Base-by-base conservation (phyloP, 176 grass and related monocot species). In the Oryza longistaminata region DNA sequence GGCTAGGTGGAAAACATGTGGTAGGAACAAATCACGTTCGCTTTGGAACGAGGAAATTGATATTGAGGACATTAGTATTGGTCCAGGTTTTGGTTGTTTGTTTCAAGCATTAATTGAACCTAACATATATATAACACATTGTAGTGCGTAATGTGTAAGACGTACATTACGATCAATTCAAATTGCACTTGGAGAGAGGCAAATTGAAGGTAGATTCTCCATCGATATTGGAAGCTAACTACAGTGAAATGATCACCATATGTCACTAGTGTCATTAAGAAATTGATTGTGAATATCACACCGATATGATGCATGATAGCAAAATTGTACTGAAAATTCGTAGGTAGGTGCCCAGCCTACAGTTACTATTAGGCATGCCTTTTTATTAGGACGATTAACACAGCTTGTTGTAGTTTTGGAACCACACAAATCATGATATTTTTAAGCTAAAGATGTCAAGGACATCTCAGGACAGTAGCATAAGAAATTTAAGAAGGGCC, bases 371-470 rank as follows among this genome's bases (percentile, higher is more conserved):
- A 60, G 2, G 5, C 39, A 9, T 42, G 39, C 8, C 0, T 42
- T 42, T 42, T 75, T 7, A 19, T 12, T 31, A 61, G 15, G 2
- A 45, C 13, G 44, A 40, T 19, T 82, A 7, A n/a, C 25, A 24
- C 12, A 17, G 15, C 4, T 16, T 70, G 4, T 27, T 68, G 46
- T 37, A 5, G 74, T 33, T 77, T 44, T 70, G 24, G 48, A 70
- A 60, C 65, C 83, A 45, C 48, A 39, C 31, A 58, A 68, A 11
- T 11, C 34, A 24, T 64, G 46, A 77, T 44, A 68, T 77, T 77
- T 77, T 69, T 6, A 15, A 76, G 64, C 16, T 61, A 64, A 44
- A 64, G 44, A n/a, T 69, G 64, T 46, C 46, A 15, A 8, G 73
- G 29, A 21, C 22, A 14, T 77, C 21, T 85, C 74, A 73, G 39